phyloP scores from a whole-genome alignment of 179 eudicot genomes.

The Sideroxylon spinosum region DNA sequence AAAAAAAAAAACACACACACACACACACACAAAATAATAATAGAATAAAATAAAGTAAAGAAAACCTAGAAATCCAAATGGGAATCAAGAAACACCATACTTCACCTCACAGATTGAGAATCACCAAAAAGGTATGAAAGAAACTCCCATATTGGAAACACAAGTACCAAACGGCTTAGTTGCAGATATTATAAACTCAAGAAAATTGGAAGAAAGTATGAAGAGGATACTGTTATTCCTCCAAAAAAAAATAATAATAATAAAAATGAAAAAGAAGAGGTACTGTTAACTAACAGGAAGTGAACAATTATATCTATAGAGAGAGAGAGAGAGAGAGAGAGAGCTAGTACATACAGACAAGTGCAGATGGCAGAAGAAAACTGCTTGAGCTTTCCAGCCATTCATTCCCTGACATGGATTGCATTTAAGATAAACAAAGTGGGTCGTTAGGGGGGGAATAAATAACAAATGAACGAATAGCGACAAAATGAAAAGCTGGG shows the following conservation, averaged over 20 bases:
- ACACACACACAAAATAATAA: neutral
- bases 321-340: slow-evolving; percentile 15
- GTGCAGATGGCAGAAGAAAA: slow-evolving; percentile 20
- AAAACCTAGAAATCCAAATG: slow-evolving; percentile 15
- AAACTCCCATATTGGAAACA: slow-evolving; percentile 15
- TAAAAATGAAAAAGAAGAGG: neutral
- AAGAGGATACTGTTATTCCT: neutral
- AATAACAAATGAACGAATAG: neutral
- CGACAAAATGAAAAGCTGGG: neutral
- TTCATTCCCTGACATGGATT: slow-evolving; percentile 22
- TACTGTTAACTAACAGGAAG: slow-evolving; percentile 1
- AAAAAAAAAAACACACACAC: neutral
- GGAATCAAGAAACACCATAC: neutral
- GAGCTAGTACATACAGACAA: slow-evolving; percentile 15
- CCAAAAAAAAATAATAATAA: slow-evolving; percentile 6
- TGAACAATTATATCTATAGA: neutral
- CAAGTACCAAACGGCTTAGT: slow-evolving; percentile 1
- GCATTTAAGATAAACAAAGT: too few relatives aligned
- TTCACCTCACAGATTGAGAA: neutral
- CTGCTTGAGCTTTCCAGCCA: slow-evolving; percentile 28
- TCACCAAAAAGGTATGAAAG: slow-evolving; percentile 6
- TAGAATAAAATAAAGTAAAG: neutral
- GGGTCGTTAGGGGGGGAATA: too few relatives aligned
- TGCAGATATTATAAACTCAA: slow-evolving; percentile 3
- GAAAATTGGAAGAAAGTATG: slow-evolving; percentile 14